Conservation (phyloP, 768 basidiomycete genomes). For the Megacollybia marginata region DNA sequence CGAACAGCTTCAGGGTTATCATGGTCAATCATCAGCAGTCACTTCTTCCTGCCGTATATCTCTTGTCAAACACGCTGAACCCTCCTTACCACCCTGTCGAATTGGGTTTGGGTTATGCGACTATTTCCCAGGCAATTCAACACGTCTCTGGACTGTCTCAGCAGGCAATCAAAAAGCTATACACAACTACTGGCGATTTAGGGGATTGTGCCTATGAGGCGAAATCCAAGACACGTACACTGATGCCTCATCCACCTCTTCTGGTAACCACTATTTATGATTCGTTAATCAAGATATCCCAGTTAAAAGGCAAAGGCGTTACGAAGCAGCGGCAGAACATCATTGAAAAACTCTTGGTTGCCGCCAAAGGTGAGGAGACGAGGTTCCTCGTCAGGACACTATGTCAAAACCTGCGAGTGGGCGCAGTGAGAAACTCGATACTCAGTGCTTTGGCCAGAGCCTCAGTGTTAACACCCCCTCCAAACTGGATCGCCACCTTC, state of each 20-base stretch:
- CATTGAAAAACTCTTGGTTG: slow-evolving; percentile 75
- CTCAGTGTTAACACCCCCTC: slow-evolving; percentile 51
- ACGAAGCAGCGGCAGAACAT: slow-evolving; percentile 69
- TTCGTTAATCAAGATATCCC: slow-evolving; percentile 58
- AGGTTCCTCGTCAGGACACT: slow-evolving; percentile 75
- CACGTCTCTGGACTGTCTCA: slow-evolving; percentile 61
- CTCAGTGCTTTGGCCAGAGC: slow-evolving; percentile 76
- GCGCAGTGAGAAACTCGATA: slow-evolving; percentile 80
- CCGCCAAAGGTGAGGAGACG: slow-evolving; percentile 83
- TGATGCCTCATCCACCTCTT: slow-evolving; percentile 65
- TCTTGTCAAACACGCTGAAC: slow-evolving; percentile 73
- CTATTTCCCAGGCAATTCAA: slow-evolving; percentile 65
- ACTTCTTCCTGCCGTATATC: slow-evolving; percentile 70
- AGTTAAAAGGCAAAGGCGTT: slow-evolving; percentile 68
- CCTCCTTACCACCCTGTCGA: slow-evolving; percentile 70
- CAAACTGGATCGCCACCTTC: too few species aligned
- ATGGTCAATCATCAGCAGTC: slow-evolving; percentile 58
- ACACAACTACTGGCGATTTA: slow-evolving; percentile 71
- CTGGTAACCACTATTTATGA: slow-evolving; percentile 59
- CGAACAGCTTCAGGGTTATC: slow-evolving; percentile 69
- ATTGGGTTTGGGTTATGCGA: slow-evolving; percentile 60
- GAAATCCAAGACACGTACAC: slow-evolving; percentile 66
- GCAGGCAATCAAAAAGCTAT: slow-evolving; percentile 52
- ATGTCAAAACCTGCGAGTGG: slow-evolving; percentile 73
- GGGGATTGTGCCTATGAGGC: slow-evolving; percentile 88